Percentiles rank a stretch among this genome's conserved stretches.
Evolutionary conservation across 805 yeast genomes (phyloP).

Genomic region (Pichia sporocuriosa): DNA sequence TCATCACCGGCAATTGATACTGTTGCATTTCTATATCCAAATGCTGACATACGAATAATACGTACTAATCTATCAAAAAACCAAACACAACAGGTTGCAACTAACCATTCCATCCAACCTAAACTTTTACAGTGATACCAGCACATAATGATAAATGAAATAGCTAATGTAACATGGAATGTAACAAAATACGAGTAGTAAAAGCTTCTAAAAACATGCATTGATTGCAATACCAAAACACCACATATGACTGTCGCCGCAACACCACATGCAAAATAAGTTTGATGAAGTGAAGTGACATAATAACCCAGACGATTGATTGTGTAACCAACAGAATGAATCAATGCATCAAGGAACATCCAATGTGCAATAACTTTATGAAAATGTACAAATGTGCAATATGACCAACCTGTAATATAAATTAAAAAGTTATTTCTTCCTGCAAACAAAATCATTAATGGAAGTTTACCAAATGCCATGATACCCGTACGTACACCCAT

Average conservation of each 20-base stretch:
- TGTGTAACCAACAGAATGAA: slow-evolving; percentile 31
- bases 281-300: slow-evolving; percentile 1
- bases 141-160: slow-evolving; percentile 43
- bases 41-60: slow-evolving; percentile 22
- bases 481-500: slow-evolving; percentile 28
- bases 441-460: slow-evolving; percentile 37
- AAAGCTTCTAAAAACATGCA: slow-evolving; percentile 42
- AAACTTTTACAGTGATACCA: slow-evolving; percentile 48
- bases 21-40: slow-evolving; percentile 20
- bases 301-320: slow-evolving; percentile 11
- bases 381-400: slow-evolving; percentile 39
- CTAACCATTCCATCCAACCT: slow-evolving; percentile 30
- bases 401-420: slow-evolving; percentile 38
- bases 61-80: slow-evolving; percentile 45
- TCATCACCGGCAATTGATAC: slow-evolving; percentile 9
- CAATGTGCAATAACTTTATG: slow-evolving; percentile 50
- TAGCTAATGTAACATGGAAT: slow-evolving; percentile 50
- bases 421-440: slow-evolving; percentile 41
- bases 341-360: slow-evolving; percentile 31
- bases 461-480: slow-evolving; percentile 32
- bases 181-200: slow-evolving; percentile 55
- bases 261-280: slow-evolving; percentile 28
- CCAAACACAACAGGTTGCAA: slow-evolving; percentile 42
- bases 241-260: slow-evolving; percentile 38
- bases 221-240: slow-evolving; percentile 41